Conservation (phyloP, 2,329 filamentous ascomycete genomes). For the Aspergillus eucalypticola region DNA sequence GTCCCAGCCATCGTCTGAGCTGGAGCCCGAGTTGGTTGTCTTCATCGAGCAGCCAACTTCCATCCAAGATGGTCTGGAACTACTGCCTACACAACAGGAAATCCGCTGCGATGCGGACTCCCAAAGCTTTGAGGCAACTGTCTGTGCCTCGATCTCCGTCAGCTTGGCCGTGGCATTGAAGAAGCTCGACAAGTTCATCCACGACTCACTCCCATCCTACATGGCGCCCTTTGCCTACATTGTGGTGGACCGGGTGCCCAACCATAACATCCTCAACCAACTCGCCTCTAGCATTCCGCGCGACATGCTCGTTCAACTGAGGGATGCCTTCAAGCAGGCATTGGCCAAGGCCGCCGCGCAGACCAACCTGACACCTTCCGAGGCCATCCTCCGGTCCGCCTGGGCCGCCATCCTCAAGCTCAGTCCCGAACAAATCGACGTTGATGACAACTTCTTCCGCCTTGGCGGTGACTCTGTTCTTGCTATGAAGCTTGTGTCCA, state of each 20-base stretch:
- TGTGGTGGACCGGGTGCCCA: constrained; percentile 43
- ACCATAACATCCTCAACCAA: constrained; percentile 34
- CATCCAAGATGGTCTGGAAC: constrained; percentile 27
- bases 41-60: constrained; percentile 36
- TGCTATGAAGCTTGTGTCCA: constrained; percentile 58
- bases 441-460: constrained; percentile 62
- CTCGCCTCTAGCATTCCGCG: constrained; percentile 33
- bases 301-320: constrained; percentile 16
- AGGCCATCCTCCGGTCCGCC: constrained; percentile 37
- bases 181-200: constrained; percentile 46
- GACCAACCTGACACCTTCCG: constrained; percentile 35
- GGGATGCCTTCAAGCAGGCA: constrained; percentile 26
- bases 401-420: constrained; percentile 33
- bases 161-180: constrained; percentile 39
- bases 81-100: constrained; percentile 28
- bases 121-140: constrained; percentile 12
- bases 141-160: constrained; percentile 29
- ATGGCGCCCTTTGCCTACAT: constrained; percentile 49
- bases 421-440: constrained; percentile 46
- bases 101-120: constrained; percentile 18
- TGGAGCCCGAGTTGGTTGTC: constrained; percentile 28
- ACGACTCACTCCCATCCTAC: constrained; percentile 48
- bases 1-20: constrained; percentile 21
- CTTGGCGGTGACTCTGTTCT: constrained; percentile 62
- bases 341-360: constrained; percentile 36